Base-by-base conservation (phyloP, 2,329 filamentous ascomycete genomes). In the Colletotrichum sojae region DNA sequence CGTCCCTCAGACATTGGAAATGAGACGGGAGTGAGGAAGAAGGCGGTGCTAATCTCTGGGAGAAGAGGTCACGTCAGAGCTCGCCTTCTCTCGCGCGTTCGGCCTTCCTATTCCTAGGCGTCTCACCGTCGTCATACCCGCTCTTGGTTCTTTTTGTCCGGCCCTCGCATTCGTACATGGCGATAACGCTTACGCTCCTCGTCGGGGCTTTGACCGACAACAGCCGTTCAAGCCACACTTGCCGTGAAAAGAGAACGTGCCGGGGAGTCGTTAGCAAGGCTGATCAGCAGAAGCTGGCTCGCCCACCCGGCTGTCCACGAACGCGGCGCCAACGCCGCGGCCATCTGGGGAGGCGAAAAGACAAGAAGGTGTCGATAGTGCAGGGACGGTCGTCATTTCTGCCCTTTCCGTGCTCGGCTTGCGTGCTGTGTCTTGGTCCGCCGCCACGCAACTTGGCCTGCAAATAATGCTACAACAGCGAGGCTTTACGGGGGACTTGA, bases 191-290 rank as follows among this genome's bases (percentile, higher is more conserved):
- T 48, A 16, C 9, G 8, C n/a, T 49, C 25, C 36, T 40, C 10
- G 12, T 16, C 13, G 27, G 20, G 52, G 25, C 22, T 18, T 39
- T 55, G 52, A 54, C 40, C 51, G 64, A 63, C 54, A 43, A 64
- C 46, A 67, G 39, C 40, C 39, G n/a, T 20, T 27, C 59, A 63
- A 55, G 59, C 59, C 59, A 64, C 65, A 48, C 52, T 57, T 36
- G 55, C 15, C 51, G 16, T 40, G 20, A 20, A 49, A 36, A 46
- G 16, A 55, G 43, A 36, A 49, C 18, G 16, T 20, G 49, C 49
- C 55, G 51, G 62, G 46, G 43, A 54, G 31, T 59, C 25, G 45
- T 36, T 55, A 60, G 51, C 54, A 58, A 49, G 43, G 51, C 18
- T 36, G 51, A 66, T 69, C 45, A 60, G 22, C 36, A 66, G 22